Evolutionary conservation across 2,329 filamentous ascomycete genomes (phyloP), one percentile per base, ranked within the genome.

Genomic region (Seiridium unicorne): DNA sequence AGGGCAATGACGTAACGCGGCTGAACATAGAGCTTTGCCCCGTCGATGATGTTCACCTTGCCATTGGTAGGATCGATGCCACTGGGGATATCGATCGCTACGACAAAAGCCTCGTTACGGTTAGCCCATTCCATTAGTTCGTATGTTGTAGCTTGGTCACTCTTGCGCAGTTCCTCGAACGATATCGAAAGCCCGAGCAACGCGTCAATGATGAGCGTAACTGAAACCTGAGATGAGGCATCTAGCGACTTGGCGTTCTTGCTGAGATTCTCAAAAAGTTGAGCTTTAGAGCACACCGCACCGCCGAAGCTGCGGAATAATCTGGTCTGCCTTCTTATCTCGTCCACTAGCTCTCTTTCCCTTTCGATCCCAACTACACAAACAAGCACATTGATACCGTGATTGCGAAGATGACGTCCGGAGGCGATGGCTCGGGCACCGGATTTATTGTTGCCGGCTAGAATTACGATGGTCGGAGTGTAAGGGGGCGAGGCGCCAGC

Each of bases 61-160:
- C 92, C 92, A 44, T 87, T 89, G 0, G 88, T 87, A 3, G 91
- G 92, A 64, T 94, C 92, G 55, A 97, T 87, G 4, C 95, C 95
- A 0, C 91, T 94, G 0, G 95, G 95, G 5, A 96, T 87, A 71
- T 97, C 94, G n/a, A 99, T 86, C 0, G 93, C 91, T 26, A 99
- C 78, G 3, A 95, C 89, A 60, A 89, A 88, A 0, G 92, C 88
- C 64, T 93, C 91, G 71, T 89, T 91, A 64, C 93, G 89, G 71
- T 97, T 98, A 3, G 92, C 90, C 93, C 93, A 98, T 63, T 93
- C 90, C 69, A 97, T 95, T 70, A 97, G 85, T 70, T 96, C 90
- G 69, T 96, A 93, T 0, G 92, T 91, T 0, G 89, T 90, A 3
- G 89, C 88, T 72, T 96, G 92, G 65, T 96, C 91, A 13, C 90